phyloP scores from a whole-genome alignment of 1,284 basidiomycete genomes.

The Cutaneotrichosporon cavernicola region DNA sequence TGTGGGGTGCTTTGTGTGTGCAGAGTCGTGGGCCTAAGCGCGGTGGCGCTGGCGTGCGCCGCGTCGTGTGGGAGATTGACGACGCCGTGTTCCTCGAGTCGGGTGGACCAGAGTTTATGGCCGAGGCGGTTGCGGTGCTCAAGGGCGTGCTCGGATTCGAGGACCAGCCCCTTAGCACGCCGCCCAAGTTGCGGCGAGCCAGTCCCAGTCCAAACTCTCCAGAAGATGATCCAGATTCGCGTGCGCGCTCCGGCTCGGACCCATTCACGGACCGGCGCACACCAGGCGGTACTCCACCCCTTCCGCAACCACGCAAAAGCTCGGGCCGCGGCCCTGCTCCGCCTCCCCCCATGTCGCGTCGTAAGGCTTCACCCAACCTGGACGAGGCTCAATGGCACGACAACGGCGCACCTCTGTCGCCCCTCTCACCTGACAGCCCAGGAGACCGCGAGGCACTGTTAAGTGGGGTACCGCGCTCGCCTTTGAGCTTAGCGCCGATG shows the following conservation, averaged over 20 bases:
- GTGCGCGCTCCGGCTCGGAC: slow-evolving; percentile 30
- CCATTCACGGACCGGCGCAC: slow-evolving; percentile 39
- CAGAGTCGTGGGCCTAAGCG: slow-evolving; percentile 39
- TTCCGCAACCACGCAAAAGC: slow-evolving; percentile 16
- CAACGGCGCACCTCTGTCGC: background rate
- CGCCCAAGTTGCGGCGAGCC: slow-evolving; percentile 33
- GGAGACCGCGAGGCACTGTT: background rate
- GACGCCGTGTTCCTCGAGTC: slow-evolving; percentile 52
- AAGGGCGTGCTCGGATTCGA: slow-evolving; percentile 50
- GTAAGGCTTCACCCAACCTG: background rate
- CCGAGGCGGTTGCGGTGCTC: slow-evolving; percentile 43
- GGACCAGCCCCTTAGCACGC: slow-evolving; percentile 40
- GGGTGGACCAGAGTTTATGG: slow-evolving; percentile 50
- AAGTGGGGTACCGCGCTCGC: background rate
- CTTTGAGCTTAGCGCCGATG: background rate
- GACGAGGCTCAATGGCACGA: background rate
- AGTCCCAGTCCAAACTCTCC: background rate
- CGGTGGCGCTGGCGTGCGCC: slow-evolving; percentile 35
- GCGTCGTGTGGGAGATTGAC: slow-evolving; percentile 51
- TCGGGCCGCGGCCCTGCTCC: slow-evolving; percentile 35
- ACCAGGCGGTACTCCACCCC: background rate
- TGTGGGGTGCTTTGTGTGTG: slow-evolving; percentile 39
- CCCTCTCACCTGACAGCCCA: background rate
- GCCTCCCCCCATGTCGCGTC: slow-evolving; percentile 34
- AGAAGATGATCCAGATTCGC: slow-evolving; percentile 3